phyloP scores from a whole-genome alignment of 352 stramenopile genomes.

The Pythium graminicola region DNA sequence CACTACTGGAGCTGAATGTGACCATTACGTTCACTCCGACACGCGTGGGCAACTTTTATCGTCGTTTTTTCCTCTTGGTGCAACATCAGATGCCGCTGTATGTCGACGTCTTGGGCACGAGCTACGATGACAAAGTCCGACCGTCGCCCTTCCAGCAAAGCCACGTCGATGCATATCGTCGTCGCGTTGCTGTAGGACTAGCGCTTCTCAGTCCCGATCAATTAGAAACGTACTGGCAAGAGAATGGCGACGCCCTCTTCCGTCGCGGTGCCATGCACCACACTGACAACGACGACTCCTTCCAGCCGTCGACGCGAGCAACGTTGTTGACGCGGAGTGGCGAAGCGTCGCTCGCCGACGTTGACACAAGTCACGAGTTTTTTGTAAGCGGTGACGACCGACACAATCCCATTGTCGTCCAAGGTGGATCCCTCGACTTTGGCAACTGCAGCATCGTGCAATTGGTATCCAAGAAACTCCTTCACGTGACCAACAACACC shows the following conservation, averaged over 20 bases:
- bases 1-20: slow-evolving; percentile 68
- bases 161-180: slow-evolving; percentile 84
- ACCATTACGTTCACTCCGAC: slow-evolving; percentile 72
- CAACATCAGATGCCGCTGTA: slow-evolving; percentile 82
- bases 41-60: slow-evolving; percentile 89
- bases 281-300: not conserved
- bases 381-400: slow-evolving; percentile 67
- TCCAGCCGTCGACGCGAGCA: slow-evolving; percentile 9
- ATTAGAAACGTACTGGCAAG: slow-evolving; percentile 64
- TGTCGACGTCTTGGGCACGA: slow-evolving; percentile 87
- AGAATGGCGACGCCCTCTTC: slow-evolving; percentile 63
- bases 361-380: slow-evolving; percentile 79
- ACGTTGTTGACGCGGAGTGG: slow-evolving; percentile 77
- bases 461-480: slow-evolving; percentile 53
- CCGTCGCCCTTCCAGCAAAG: slow-evolving; percentile 88
- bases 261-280: slow-evolving; percentile 42
- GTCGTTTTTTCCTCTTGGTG: slow-evolving; percentile 77
- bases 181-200: slow-evolving; percentile 47
- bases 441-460: slow-evolving; percentile 55
- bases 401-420: slow-evolving; percentile 44
- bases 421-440: slow-evolving; percentile 63
- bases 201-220: slow-evolving; percentile 74
- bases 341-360: slow-evolving; percentile 63
- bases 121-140: slow-evolving; percentile 82
- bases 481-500: slow-evolving; percentile 83